Evolutionary conservation across 2,329 filamentous ascomycete species (phyloP).

Genomic region (Sporothrix luriei): DNA sequence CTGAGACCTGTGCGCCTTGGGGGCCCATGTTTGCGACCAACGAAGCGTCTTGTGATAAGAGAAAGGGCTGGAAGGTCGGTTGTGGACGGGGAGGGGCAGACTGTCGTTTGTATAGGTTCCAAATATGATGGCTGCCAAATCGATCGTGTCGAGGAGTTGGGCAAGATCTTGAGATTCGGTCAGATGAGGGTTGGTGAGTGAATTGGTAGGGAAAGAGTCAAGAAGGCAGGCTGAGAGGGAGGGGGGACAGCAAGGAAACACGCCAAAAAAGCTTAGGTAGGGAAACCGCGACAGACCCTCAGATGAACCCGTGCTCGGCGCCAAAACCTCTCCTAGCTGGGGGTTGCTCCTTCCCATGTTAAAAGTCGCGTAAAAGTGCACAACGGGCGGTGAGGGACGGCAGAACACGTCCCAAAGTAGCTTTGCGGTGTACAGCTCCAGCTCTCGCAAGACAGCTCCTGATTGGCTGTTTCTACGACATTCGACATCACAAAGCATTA

Average conservation of each 20-base stretch:
- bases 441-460: conserved; percentile 18
- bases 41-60: not conserved
- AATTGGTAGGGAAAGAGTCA: not conserved
- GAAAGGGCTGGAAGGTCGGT: not conserved
- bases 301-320: not conserved
- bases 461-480: conserved; percentile 22
- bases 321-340: conserved; percentile 2
- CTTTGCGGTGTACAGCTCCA: conserved; percentile 7
- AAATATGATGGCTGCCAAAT: too few relatives aligned
- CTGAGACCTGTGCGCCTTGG: conserved; percentile 47
- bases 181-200: conserved; percentile 1
- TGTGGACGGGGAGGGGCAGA: not conserved
- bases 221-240: conserved; percentile 1
- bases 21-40: conserved; percentile 48
- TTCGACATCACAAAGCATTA: not conserved
- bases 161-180: not conserved
- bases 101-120: too few relatives aligned
- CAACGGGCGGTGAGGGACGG: conserved; percentile 26
- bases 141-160: too few relatives aligned
- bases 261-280: conserved; percentile 7
- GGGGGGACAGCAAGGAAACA: conserved; percentile 16
- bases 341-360: conserved; percentile 19
- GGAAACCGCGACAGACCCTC: conserved; percentile 26
- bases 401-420: conserved; percentile 27
- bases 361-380: conserved; percentile 35